These are phyloP conservation scores for Darksidea phi DNA, from an alignment of 495 filamentous ascomycete species.

Conservation along the genomic window DNA sequence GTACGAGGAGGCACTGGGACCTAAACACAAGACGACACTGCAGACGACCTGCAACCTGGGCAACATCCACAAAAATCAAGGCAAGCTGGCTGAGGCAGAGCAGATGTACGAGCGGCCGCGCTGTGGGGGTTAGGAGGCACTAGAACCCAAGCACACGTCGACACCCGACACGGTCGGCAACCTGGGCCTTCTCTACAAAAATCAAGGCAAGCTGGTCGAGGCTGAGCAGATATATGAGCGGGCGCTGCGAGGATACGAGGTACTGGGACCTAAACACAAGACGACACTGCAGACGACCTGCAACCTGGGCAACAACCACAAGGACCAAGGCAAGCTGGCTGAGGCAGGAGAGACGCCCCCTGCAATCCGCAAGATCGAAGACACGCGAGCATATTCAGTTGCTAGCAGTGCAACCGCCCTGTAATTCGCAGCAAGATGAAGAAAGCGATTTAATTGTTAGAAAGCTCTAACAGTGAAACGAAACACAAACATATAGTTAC, in stretches of 20 bases:
- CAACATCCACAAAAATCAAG: neutral
- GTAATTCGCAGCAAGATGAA: no score
- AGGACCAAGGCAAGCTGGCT: constrained; percentile 6
- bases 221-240: constrained; percentile 5
- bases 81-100: constrained; percentile 18
- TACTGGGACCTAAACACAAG: constrained; percentile 8
- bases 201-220: constrained; percentile 8
- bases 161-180: constrained; percentile 21
- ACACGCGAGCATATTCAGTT: no score
- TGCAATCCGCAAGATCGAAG: no score
- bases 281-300: constrained; percentile 16
- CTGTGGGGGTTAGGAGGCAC: neutral
- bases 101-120: constrained; percentile 16
- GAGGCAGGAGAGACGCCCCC: constrained; percentile 1
- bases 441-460: no score
- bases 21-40: neutral
- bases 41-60: neutral
- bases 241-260: constrained; percentile 10
- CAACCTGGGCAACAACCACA: constrained; percentile 14
- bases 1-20: constrained; percentile 2
- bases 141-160: constrained; percentile 12
- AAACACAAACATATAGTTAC: no score
- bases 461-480: no score
- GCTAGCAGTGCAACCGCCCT: no score
- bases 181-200: constrained; percentile 9